Evolutionary conservation across 179 eudicot species (phyloP), one percentile per base, ranked within the genome.

Genomic region (Drosera spatulata): DNA sequence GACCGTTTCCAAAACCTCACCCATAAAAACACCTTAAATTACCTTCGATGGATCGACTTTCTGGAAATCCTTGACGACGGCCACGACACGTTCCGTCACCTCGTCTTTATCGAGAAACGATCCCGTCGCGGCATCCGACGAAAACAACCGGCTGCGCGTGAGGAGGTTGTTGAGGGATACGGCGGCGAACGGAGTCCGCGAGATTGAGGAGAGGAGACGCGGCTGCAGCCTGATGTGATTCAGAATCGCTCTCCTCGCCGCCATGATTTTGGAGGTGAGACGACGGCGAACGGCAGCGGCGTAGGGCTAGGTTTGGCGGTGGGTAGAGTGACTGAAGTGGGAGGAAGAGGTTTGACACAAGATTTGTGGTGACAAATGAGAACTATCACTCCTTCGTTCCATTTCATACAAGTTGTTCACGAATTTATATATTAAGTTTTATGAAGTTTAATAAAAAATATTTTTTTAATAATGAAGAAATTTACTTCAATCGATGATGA

Each of bases 21-120:
- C 33, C 33, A 22, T 22, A 22, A 22, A 22, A 22, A 22, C 33
- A 22, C 33, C 3, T 4, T 10, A 10, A 55, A 33, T n/a, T 41
- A 91, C 98, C 98, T 91, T 91, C 11, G 85, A 79, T 13, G 98
- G 96, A 13, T 88, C 98, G 5, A 86, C 83, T 75, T 91, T 91
- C 82, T 88, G 95, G 80, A 84, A 88, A 76, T 82, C 84, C 70
- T 88, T 91, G 47, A 91, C 90, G 55, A 84, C 87, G 33, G 70
- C 3, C n/a, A 88, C 9, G 37, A 88, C 95, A 7, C 98, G 95
- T 71, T 91, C 98, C 46, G 91, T 50, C 58, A 91, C 98, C 75
- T 88, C 91, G 5, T 86, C 74, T 54, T 91, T 91, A 68, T 91
- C 98, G 68, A 88, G 95, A 74, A 91, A 88, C 0, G 95, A 68